Evolutionary conservation across 2,329 filamentous ascomycete species (phyloP), one percentile per base, ranked within the genome.

Genomic region (Fusarium globosum): DNA sequence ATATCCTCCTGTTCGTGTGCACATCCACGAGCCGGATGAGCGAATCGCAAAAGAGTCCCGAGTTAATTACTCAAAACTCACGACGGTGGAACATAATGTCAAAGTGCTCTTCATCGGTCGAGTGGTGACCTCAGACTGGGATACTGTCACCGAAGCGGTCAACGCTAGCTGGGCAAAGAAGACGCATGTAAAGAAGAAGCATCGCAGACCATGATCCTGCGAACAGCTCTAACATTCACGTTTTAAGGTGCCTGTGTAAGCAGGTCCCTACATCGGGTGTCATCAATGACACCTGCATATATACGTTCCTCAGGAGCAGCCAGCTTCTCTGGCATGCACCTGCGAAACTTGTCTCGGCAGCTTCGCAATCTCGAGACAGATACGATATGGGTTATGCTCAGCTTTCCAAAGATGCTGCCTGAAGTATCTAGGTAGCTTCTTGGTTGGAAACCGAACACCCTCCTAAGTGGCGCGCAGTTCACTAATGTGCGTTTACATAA

Each of bases 81-180:
- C 85, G 35, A 88, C 87, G 7, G 82, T 90, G 33, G 87, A 90
- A 77, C 88, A 90, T 79, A 90, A 90, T 73, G 81, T 86, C 73
- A 85, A 83, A 51, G 87, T 90, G n/a, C 83, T 86, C 72, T 89
- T 90, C 74, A 86, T 90, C 58, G 88, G 88, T n/a, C 76, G 79
- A 9, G 82, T 90, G 21, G 62, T 76, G 7, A 61, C 73, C 4
- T 73, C 81, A 0, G 82, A 88, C 73, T 85, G 83, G 70, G 76
- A 84, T 0, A 80, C 79, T 14, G 84, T 89, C 36, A 74, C 74
- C 13, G 77, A 82, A 6, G 86, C 87, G 8, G 85, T 89, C 61
- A 83, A 88, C 71, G 72, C 78, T 43, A 88, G 86, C 78, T 89
- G 87, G 86, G 77, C 79, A 43, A 81, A 82, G 23, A 88, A 88